Evolutionary conservation across 1,284 basidiomycete species (phyloP).

Genomic region (Papiliotrema laurentii): DNA sequence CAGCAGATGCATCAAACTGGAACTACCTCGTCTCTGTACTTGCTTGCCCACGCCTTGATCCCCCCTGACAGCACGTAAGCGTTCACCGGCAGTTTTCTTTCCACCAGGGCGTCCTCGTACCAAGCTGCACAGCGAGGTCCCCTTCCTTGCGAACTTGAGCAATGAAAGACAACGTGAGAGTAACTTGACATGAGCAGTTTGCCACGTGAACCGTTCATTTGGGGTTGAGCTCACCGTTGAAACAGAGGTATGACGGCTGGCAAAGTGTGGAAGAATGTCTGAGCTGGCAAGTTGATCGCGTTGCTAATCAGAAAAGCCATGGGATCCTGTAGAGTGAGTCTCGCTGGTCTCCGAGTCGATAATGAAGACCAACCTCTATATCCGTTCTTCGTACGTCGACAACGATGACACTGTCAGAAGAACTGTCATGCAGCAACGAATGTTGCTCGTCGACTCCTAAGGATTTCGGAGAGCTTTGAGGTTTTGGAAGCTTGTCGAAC

Average conservation of each 20-base stretch:
- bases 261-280: constrained; percentile 31
- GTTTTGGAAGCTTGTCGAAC: constrained; percentile 13
- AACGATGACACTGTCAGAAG: constrained; percentile 16
- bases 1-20: too few species aligned
- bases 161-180: constrained; percentile 37
- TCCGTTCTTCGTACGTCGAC: constrained; percentile 31
- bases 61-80: constrained; percentile 35
- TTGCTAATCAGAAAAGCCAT: constrained; percentile 19
- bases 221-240: constrained; percentile 10
- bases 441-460: constrained; percentile 20
- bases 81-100: constrained; percentile 8
- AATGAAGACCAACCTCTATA: constrained; percentile 17
- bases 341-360: not conserved
- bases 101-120: constrained; percentile 35
- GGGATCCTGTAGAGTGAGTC: constrained; percentile 11
- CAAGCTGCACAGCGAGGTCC: constrained; percentile 39
- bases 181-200: not conserved
- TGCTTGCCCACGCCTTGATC: constrained; percentile 27
- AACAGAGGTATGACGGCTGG: constrained; percentile 14
- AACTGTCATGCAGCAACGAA: not conserved
- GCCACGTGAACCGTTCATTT: not conserved
- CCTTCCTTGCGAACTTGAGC: constrained; percentile 32
- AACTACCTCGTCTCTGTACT: not conserved
- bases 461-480: constrained; percentile 25
- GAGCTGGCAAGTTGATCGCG: constrained; percentile 38